phyloP scores from a whole-genome alignment of 2,329 filamentous ascomycete genomes.

The Pseudogymnoascus verrucosus region DNA sequence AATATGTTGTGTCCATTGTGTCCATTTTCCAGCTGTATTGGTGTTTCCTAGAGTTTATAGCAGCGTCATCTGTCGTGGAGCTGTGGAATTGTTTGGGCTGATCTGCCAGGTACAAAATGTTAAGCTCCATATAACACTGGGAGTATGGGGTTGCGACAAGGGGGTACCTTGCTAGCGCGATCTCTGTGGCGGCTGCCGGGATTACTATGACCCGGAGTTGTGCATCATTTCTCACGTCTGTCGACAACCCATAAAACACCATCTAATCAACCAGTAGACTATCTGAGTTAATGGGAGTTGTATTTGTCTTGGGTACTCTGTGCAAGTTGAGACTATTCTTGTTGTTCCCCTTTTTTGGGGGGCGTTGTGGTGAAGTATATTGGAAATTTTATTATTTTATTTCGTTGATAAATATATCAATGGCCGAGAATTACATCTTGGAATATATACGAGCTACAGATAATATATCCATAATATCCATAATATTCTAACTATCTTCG shows the following conservation, averaged over 20 bases:
- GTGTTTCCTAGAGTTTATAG: background rate
- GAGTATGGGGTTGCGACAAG: background rate
- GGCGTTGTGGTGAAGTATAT: background rate
- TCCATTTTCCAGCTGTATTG: background rate
- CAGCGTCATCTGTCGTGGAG: background rate
- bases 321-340: background rate
- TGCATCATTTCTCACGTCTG: background rate
- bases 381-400: background rate
- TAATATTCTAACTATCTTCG: background rate
- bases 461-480: background rate
- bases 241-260: background rate
- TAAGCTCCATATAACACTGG: conserved; percentile 4
- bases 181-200: background rate
- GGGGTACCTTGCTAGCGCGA: background rate
- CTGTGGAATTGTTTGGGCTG: background rate
- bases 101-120: background rate
- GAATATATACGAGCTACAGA: background rate
- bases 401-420: background rate
- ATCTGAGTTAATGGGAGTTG: background rate
- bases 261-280: background rate
- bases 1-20: background rate
- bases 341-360: background rate
- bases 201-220: background rate
- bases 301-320: background rate
- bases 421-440: too few relatives aligned